Evolutionary conservation across 2,329 filamentous ascomycete genomes (phyloP), one percentile per base, ranked within the genome.

Genomic region (Sclerotinia subarctica): DNA sequence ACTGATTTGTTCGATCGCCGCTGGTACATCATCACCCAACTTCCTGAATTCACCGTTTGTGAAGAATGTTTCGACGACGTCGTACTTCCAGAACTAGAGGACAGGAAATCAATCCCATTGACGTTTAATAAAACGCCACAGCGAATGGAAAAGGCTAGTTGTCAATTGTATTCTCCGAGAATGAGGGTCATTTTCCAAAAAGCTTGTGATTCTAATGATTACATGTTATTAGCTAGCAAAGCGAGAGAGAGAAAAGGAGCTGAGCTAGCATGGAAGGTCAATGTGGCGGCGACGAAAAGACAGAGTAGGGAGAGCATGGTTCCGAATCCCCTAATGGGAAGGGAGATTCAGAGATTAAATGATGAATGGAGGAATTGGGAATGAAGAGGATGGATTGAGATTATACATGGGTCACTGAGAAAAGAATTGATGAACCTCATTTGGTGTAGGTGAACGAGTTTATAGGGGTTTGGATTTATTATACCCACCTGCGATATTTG

Each of bases 31-130:
- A 92, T 96, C 77, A 87, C 90, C 0, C 82, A 86, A 19, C 80
- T 96, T 0, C 91, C 90, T 0, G 86, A 93, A 59, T 87, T 97
- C 74, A 93, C 90, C 0, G 89, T 96, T 5, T 98, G 94, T 78
- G 88, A 91, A 71, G 92, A 94, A 78, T 98, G 94, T 78, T 97
- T 91, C 77, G 86, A 92, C 21, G 88, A 92, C 29, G 85, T 92
- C 0, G 86, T 97, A n/a, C 87, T 85, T 78, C 93, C 93, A 0
- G 81, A 87, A 63, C 79, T 89, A 1, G 81, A 83, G 42, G 81
- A 83, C 4, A 79, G 83, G 51, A 80, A 79, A 52, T 80, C 84
- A 0, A 81, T 94, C 32, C 88, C 90, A 13, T 80, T 84, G 24
- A 86, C 89, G 71, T 91, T 95, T 73, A 87, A 86, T 70, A 82